Percentiles rank a stretch among this genome's conserved stretches.
phyloP scores from a whole-genome alignment of 2,329 filamentous ascomycete species.

The Sporothrix sp. region DNA sequence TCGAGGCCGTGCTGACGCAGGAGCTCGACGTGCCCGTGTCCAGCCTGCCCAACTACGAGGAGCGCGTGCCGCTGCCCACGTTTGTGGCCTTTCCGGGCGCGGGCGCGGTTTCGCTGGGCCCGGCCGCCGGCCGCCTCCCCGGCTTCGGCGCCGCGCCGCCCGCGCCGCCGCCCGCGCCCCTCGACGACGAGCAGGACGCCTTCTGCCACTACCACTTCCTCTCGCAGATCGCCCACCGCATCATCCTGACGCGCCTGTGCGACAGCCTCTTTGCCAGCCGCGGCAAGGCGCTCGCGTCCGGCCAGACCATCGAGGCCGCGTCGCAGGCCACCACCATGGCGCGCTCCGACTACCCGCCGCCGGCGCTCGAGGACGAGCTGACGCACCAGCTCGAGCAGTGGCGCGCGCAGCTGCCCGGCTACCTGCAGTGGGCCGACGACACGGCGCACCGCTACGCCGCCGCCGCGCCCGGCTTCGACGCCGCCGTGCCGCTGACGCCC shows the following conservation, averaged over 20 bases:
- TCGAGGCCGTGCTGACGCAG: conserved; percentile 45
- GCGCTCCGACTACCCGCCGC: conserved; percentile 32
- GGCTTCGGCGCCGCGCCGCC: not conserved
- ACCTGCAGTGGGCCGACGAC: conserved; percentile 16
- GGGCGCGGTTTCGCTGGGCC: conserved; percentile 5
- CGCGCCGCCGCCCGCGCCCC: not conserved
- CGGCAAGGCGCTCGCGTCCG: conserved; percentile 11
- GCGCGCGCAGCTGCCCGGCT: conserved; percentile 37
- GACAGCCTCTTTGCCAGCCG: conserved; percentile 29
- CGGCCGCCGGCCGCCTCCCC: not conserved
- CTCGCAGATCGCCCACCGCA: conserved; percentile 45
- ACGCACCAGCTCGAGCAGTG: conserved; percentile 46
- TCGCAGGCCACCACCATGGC: conserved; percentile 12
- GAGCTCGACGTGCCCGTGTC: conserved; percentile 43
- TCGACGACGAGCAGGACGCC: conserved; percentile 27
- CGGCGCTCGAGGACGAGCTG: conserved; percentile 40
- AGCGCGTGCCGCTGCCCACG: conserved; percentile 42
- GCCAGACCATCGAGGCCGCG: conserved; percentile 3
- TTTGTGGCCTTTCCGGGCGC: conserved; percentile 27
- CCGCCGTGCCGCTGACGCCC: not conserved
- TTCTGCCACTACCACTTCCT: conserved; percentile 49
- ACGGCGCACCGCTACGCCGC: conserved; percentile 11
- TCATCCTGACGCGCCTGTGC: conserved; percentile 43
- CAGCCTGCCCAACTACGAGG: conserved; percentile 40
- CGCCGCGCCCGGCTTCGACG: not conserved